These are phyloP conservation scores for Oryza nivara DNA, from an alignment of 176 grass and related monocot species.

Conservation along the genomic window DNA sequence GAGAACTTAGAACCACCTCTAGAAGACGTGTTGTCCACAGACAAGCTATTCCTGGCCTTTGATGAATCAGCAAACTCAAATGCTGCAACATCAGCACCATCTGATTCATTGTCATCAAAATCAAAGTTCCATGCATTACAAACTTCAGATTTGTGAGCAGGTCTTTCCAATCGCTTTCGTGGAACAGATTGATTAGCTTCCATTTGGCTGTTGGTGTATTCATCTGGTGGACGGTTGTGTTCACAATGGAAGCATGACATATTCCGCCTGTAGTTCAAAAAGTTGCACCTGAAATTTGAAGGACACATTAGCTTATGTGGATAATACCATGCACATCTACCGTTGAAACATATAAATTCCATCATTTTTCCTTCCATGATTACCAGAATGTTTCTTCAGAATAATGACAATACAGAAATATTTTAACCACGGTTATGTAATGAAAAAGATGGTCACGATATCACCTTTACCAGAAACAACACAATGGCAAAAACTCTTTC, in stretches of 20 bases:
- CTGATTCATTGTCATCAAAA: conserved; percentile 97
- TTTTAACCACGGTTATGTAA: background rate
- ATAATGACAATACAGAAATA: conserved; percentile 1
- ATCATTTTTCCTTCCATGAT: conserved; percentile 19
- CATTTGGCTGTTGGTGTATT: conserved; percentile 72
- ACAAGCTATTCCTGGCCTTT: conserved; percentile 46
- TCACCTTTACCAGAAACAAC: no score
- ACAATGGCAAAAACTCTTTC: no score
- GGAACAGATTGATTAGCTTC: conserved; percentile 53
- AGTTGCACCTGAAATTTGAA: conserved; percentile 78
- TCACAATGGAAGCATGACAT: conserved; percentile 98
- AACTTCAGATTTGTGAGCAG: conserved; percentile 65
- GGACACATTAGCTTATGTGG: conserved; percentile 11
- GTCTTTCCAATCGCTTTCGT: conserved; percentile 52
- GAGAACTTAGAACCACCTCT: conserved; percentile 47
- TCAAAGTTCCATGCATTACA: conserved; percentile 91
- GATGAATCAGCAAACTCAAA: conserved; percentile 92
- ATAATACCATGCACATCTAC: background rate
- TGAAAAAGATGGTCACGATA: background rate
- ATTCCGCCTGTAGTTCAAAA: conserved; percentile 97
- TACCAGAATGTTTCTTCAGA: conserved; percentile 33
- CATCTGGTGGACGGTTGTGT: conserved; percentile 78
- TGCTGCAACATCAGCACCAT: conserved; percentile 93
- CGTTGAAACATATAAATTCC: conserved; percentile 9
- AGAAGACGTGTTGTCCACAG: conserved; percentile 31